Base-by-base conservation (phyloP, 176 grass and related monocot species). In the Phoenix dactylifera region DNA sequence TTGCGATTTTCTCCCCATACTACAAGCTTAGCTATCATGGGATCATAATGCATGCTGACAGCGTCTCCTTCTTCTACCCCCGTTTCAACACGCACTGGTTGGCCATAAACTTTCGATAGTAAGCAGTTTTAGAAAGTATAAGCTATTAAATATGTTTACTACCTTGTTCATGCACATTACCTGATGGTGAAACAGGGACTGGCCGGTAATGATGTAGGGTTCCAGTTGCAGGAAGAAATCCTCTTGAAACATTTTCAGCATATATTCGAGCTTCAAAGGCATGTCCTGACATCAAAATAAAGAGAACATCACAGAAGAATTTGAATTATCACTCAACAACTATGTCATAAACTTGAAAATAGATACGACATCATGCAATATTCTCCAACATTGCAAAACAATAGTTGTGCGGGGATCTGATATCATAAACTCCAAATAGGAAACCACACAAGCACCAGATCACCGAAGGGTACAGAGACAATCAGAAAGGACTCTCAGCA, bases 21-120 rank as follows among this genome's bases (percentile, higher is more conserved):
- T 57, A 97, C 87, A 69, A 97, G 92, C 78, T 97, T 97, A 49
- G 92, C 92, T 74, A 97, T 97, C 92, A 97, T 97, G 6, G 92
- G 92, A 80, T 97, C 92, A 79, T 97, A 97, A 75, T 97, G 92
- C 80, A 97, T 86, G 69, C 83, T 88, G 58, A 97, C 92, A 64
- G 80, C 65, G 77, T 97, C 84, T 82, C 92, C 92, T 97, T 88
- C 77, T 75, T 97, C 87, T 15, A 97, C 92, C 75, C 92, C 92
- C 57, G 92, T 97, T 85, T 97, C 92, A 80, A 97, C 87, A 77
- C 92, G 73, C 74, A 91, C 92, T 97, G 69, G 70, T 71, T 29
- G 73, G 69, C 35, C 7, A 44, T 44, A 44, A 44, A 12, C 2
- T 44, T 44, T 44, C 10, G 3, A 44, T 44, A 44, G 10, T 44